These are phyloP conservation scores for Huiozyma sinensis DNA, from an alignment of 805 yeast species.

Conservation along the genomic window DNA sequence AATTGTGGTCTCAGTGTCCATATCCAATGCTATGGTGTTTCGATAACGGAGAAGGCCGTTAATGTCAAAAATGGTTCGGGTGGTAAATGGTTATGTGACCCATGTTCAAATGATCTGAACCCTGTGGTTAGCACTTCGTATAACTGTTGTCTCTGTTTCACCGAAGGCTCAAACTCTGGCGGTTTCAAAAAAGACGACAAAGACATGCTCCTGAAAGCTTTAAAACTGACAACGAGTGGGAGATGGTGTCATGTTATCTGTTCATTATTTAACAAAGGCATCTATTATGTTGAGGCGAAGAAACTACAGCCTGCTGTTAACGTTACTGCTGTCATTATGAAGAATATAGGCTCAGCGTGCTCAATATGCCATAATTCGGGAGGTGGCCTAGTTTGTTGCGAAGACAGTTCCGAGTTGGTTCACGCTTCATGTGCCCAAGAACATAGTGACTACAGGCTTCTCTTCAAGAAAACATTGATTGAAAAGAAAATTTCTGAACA, in stretches of 20 bases:
- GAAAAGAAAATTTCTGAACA: not conserved
- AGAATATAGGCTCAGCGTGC: constrained; percentile 32
- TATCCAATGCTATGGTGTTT: constrained; percentile 54
- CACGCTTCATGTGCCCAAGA: constrained; percentile 24
- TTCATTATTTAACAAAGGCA: constrained; percentile 43
- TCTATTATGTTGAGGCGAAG: constrained; percentile 33
- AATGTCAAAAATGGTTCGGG: not conserved
- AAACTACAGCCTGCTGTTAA: constrained; percentile 41
- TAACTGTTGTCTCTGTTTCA: constrained; percentile 55
- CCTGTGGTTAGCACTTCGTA: constrained; percentile 50
- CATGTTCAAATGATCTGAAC: constrained; percentile 59
- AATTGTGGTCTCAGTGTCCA: constrained; percentile 67
- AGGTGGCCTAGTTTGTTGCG: constrained; percentile 33
- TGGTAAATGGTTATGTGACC: constrained; percentile 66
- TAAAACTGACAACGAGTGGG: constrained; percentile 57
- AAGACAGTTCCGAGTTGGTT: constrained; percentile 7
- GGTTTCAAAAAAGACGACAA: constrained; percentile 30
- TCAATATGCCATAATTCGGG: constrained; percentile 35
- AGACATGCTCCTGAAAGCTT: constrained; percentile 47
- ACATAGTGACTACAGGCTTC: constrained; percentile 5
- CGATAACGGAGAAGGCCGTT: not conserved
- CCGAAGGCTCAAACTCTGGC: constrained; percentile 36
- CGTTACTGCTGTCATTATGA: constrained; percentile 22
- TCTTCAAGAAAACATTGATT: constrained; percentile 5
- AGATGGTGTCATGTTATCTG: constrained; percentile 75